Evolutionary conservation across 31 red algal species (phyloP), one percentile per base, ranked within the genome.

Genomic region (Bonnemaisonia californica): DNA sequence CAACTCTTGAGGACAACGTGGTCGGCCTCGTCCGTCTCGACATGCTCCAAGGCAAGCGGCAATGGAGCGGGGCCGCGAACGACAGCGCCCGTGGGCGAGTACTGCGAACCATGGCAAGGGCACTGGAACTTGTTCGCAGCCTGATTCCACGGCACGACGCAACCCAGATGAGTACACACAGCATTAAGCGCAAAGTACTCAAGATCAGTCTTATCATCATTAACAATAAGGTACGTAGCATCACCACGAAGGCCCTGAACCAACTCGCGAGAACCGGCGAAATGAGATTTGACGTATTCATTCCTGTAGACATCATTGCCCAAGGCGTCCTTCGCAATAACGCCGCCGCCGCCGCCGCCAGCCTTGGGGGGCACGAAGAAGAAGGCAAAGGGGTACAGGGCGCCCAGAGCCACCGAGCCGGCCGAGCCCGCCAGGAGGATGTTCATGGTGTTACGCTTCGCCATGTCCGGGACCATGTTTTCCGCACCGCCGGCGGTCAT

Each of bases 81-180:
- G 23, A 98, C 96, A 69, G 94, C 94, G n/a, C 96, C 96, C 0
- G 82, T 93, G 7, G 81, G 84, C n/a, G 91, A 69, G 66, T 98
- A 98, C 76, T 98, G 96, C 21, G 89, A 93, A 38, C 96, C 96
- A 61, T 98, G 96, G 66, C 96, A 98, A 27, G 91, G 96, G 57
- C 96, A 98, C 71, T 80, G 92, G 66, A 89, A 98, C 86, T 98
- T 94, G 45, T 98, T 98, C 76, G 92, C 79, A 30, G 92, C 96
- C 41, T 83, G 35, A 48, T 90, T 83, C 96, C 96, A 98, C 18
- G 96, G 96, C 18, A 98, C 96, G 21, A 98, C 88, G 54, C 96
- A 98, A 34, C 96, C 96, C 23, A 98, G 77, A 76, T 98, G 96
- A 9, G 96, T 98, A 90, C 96, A 98, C 0, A 95, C 92, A 19